A percentile compares a stretch with the other conserved stretches of the same genome.
These are phyloP conservation scores for Beta lomatogona DNA, from an alignment of 179 eudicot genomes.

Conservation along the genomic window DNA sequence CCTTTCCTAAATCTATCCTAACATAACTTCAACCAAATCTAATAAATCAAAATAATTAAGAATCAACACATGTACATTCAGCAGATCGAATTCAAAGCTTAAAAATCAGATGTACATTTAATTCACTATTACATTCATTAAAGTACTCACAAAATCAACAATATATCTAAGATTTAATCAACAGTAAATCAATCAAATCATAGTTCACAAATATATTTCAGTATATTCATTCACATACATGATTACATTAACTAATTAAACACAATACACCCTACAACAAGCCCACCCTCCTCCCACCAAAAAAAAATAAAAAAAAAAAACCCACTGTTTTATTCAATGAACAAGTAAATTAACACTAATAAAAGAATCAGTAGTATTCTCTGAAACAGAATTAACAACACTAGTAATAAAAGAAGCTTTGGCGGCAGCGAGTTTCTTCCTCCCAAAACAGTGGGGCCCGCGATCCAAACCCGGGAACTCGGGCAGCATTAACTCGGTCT, in stretches of 20 bases:
- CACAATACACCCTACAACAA: constrained; percentile 4
- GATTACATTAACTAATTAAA: not conserved
- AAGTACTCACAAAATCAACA: too few relatives aligned
- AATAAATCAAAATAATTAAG: not conserved
- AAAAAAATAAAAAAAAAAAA: constrained; percentile 16
- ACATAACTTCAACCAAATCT: too few relatives aligned
- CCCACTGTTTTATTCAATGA: constrained; percentile 28
- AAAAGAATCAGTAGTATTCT: constrained; percentile 11
- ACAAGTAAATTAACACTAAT: constrained; percentile 35
- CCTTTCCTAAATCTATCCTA: too few relatives aligned
- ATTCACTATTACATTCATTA: too few relatives aligned
- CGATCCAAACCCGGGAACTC: constrained; percentile 26
- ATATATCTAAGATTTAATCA: not conserved
- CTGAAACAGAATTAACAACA: not conserved
- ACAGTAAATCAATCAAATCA: not conserved
- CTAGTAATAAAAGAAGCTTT: constrained; percentile 7
- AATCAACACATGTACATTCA: not conserved
- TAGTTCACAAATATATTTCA: not conserved
- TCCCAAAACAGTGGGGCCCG: constrained; percentile 37
- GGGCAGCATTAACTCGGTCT: constrained; percentile 30
- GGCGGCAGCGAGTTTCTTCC: constrained; percentile 44
- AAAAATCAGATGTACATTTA: not conserved
- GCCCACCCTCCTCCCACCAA: not conserved
- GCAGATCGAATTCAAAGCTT: not conserved
- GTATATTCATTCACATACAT: not conserved